These are phyloP conservation scores for Pichia sp. DNA, from an alignment of 1,139 yeast species.

Conservation along the genomic window DNA sequence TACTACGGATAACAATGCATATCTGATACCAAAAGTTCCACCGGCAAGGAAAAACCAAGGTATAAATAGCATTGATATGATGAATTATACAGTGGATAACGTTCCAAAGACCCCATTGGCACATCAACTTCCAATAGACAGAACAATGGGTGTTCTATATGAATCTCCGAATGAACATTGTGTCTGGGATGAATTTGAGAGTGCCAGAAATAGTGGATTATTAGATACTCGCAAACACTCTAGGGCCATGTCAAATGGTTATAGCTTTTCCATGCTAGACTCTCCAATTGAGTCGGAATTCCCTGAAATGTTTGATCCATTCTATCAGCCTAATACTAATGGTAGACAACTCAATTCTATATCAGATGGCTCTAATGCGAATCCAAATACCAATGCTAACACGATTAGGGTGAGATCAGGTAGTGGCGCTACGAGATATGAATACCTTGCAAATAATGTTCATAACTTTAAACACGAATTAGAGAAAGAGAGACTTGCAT, in stretches of 20 bases:
- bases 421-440: conserved; percentile 16
- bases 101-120: conserved; percentile 2
- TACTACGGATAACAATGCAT: conserved; percentile 1
- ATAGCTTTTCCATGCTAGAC: not conserved
- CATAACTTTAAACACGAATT: conserved; percentile 10
- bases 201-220: conserved; percentile 4
- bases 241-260: not conserved
- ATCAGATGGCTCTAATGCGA: not conserved
- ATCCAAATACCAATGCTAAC: not conserved
- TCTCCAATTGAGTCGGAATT: not conserved
- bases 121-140: conserved; percentile 9
- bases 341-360: not conserved
- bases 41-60: conserved; percentile 9
- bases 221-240: not conserved
- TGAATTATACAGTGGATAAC: conserved; percentile 7
- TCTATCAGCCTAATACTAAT: not conserved
- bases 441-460: conserved; percentile 13
- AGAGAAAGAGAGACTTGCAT: conserved; percentile 6
- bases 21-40: conserved; percentile 4
- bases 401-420: conserved; percentile 14
- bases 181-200: conserved; percentile 12
- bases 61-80: conserved; percentile 9
- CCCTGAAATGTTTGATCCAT: not conserved
- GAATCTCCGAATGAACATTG: conserved; percentile 14
- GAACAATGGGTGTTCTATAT: conserved; percentile 16